Base-by-base conservation (phyloP, 768 basidiomycete genomes). In the Russula brevipes region DNA sequence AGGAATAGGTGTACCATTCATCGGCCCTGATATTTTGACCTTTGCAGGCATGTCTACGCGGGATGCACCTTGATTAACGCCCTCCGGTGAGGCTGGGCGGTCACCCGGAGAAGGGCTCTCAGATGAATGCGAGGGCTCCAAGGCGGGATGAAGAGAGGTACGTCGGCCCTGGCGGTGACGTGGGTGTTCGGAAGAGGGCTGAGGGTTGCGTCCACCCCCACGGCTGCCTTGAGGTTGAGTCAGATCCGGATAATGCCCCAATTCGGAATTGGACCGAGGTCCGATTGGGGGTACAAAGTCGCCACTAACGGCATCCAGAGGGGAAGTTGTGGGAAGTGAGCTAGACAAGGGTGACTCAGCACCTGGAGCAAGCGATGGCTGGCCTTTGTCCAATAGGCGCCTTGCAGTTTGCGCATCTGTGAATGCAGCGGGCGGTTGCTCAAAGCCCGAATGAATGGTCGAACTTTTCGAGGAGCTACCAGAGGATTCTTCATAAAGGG, bases 21-120 rank as follows among this genome's bases (percentile, higher is more conserved):
- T 79, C 39, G 94, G 95, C 1, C 85, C 91, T 17, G 93, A 95
- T 54, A 98, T 97, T 75, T 94, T 94, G 54, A 86, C 84, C 72
- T 87, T 89, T 33, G 80, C 79, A 53, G 80, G 80, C 33, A 72
- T 71, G 60, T 88, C 86, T 7, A 75, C 76, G 67, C 81, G 68
- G 1, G 72, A 70, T 35, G 72, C 83, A 66, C 80, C 82, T 51
- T 82, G 82, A 24, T 81, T 81, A 4, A 74, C 73, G 51, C 85
- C 72, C 66, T 72, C 77, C 60, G 67, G 78, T 24, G 80, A 72
- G 12, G 77, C 65, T 66, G 71, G 76, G 19, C 74, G 76, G 33
- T 63, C 69, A 36, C 46, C 56, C 14, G 59, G 57, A 57, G 77
- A 75, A 46, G 78, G 67, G 16, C 73, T 73, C 55, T 86, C 77